Evolutionary conservation across 345 rosid genomes (phyloP), one percentile per base, ranked within the genome.

Genomic region (Turritis glabra): DNA sequence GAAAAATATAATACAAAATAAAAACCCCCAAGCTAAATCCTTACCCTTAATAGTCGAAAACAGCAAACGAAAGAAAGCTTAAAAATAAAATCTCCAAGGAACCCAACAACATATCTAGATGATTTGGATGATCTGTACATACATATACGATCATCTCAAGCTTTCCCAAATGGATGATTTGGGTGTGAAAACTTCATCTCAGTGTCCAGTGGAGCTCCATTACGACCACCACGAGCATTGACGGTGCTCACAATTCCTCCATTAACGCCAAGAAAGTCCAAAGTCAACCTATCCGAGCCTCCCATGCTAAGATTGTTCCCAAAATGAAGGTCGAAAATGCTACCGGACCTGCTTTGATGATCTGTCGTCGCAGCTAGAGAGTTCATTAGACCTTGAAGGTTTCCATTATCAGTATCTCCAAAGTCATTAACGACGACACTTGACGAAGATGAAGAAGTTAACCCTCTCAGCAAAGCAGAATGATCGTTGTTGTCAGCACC

Each of bases 241-340:
- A 75, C 69, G 56, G 63, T 63, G 69, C 80, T 84, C 72, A 83
- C 81, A 59, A 78, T 78, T 40, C 80, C 80, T 35, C 85, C 87
- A 58, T 89, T 90, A 23, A 89, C 95, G 0, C 95, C 92, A 41
- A 89, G 92, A 72, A 89, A 89, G 69, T 89, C 95, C 68, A 88
- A 72, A 3, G 95, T 89, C 80, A 88, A 68, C 64, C 89, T 81
- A 64, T 87, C 87, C 18, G 92, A 65, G 35, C 73, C 69, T 50
- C 72, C 80, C 66, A 67, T 67, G 55, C 35, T 72, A 60, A 68
- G 27, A 46, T 55, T 67, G 55, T 35, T 54, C 3, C 75, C 75
- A 2, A 59, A 79, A 15, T 68, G 81, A 56, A 65, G 62, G 58
- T 72, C 81, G n/a, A 85, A 62, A 71, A 62, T 71, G 23, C 81